Base-by-base conservation (phyloP, 2,329 filamentous ascomycete species). In the Colletotrichum endophyticum region DNA sequence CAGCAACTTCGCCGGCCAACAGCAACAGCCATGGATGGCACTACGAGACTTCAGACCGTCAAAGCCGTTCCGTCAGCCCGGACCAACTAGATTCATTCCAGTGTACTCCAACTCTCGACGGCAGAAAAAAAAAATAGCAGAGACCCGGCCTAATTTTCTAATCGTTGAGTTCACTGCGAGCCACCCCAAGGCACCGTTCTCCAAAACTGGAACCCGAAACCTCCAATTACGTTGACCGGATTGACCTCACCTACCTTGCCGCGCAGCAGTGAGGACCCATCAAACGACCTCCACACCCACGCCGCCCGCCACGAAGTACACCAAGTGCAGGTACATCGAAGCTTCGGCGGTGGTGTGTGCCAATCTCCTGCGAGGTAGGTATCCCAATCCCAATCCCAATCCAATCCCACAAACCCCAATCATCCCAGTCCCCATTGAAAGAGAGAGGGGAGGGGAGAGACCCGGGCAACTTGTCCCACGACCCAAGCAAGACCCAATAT, bases 31-130 rank as follows among this genome's bases (percentile, higher is more conserved):
- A 13, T 27, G 39, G 19, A 16, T 27, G 39, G 19, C 44, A 22
- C 44, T 49, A 22, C 11, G 44, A 53, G 44, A 22, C 44, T 53
- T 53, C 44, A 53, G 44, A 59, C 70, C 62, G 57, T 63, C 34
- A 15, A 25, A 69, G 44, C 44, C 64, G 57, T 76, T 28, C 74
- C 74, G 74, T 44, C 66, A 62, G 74, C 59, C 74, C 74, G 66
- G 64, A 61, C 74, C 74, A 76, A 76, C 59, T 73, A 53, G 70
- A 59, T 66, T 59, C 74, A 70, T 76, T 76, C 74, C 74, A 76
- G 66, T 30, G 27, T 73, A 53, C 36, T 70, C 68, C 67, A 44
- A 63, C 70, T 44, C 27, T 53, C n/a, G 44, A 56, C 16, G 62
- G n/a, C 34, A 68, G 28, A 36, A 53, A 53, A 53, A 63, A 39